Conservation (phyloP, 768 basidiomycete species). For the Terana coerulea region DNA sequence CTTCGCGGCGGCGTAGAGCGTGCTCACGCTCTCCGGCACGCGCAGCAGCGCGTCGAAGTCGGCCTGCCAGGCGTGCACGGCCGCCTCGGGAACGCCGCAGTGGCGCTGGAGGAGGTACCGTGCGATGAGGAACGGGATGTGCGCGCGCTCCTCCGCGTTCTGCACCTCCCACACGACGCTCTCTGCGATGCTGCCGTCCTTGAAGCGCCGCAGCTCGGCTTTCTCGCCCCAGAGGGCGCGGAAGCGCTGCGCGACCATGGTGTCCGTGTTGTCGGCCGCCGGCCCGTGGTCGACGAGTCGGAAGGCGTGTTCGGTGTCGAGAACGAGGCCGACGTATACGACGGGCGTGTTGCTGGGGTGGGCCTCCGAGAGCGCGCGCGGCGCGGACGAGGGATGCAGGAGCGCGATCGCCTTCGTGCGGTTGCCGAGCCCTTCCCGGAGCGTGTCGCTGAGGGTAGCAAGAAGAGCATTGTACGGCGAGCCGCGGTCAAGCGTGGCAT, state of each 20-base stretch:
- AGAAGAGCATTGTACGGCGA: conserved; percentile 55
- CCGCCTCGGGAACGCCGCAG: conserved; percentile 56
- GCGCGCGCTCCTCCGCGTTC: conserved; percentile 72
- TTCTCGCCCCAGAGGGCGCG: conserved; percentile 88
- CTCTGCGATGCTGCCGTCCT: conserved; percentile 89
- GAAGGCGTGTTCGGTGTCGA: conserved; percentile 68
- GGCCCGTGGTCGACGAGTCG: conserved; percentile 94
- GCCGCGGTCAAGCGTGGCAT: conserved; percentile 53
- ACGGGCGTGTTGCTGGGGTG: conserved; percentile 46
- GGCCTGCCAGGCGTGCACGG: conserved; percentile 55
- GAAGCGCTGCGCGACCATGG: conserved; percentile 54
- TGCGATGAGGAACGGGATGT: conserved; percentile 74
- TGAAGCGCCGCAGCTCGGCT: conserved; percentile 90
- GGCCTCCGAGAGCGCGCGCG: conserved; percentile 48
- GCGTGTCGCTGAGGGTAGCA: conserved; percentile 42
- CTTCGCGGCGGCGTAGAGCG: conserved; percentile 32
- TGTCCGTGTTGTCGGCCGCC: conserved; percentile 57
- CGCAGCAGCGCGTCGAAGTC: conserved; percentile 56
- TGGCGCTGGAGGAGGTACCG: conserved; percentile 72
- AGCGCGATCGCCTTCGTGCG: conserved; percentile 65
- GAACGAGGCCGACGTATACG: conserved; percentile 72
- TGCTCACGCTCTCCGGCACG: conserved; percentile 53
- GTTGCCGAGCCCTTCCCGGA: conserved; percentile 68
- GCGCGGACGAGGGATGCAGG: conserved; percentile 45
- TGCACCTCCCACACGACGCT: conserved; percentile 96